Evolutionary conservation across 345 rosid species (phyloP), one percentile per base, ranked within the genome.

Genomic region (Euphorbia peplus): DNA sequence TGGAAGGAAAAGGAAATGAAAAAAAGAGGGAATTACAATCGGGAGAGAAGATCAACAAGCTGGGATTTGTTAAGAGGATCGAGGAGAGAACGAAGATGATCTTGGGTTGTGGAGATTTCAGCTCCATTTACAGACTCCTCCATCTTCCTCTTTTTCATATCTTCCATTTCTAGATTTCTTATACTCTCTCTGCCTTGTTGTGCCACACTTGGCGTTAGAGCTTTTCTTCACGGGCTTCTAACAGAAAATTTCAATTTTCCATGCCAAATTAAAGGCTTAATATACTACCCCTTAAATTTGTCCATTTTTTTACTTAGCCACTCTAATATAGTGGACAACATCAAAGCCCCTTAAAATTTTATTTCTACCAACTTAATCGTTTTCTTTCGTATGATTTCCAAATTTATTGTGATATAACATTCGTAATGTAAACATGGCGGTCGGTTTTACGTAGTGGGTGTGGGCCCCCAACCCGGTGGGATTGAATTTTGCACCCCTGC

Each of bases 1-100:
- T 8, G 8, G 35, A 32, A 39, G 55, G 3, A 46, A 53, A 46
- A 56, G 19, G 10, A 0, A n/a, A 15, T 14, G 19, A 13, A 35
- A 58, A 29, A 41, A 44, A 4, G 42, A 35, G 50, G 42, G 10
- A 50, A 73, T 83, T 71, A 87, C 90, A 85, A 76, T 74, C 74
- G 72, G 55, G 88, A 78, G 56, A 88, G 93, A 64, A 88, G 87
- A 71, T 88, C 87, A 18, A 88, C 80, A 69, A 88, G 90, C 83
- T 86, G 90, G 57, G 90, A 56, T 70, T 86, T 88, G 41, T 77
- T 82, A 28, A 88, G 82, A 71, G 90, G 93, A 51, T 84, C 88
- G 18, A 88, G 88, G 28, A 88, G 71, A 42, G 80, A 70, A 35
- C 90, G 90, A 30, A 87, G 71, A 25, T 80, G 76, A 16, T 85